Base-by-base conservation (phyloP, 2,329 filamentous ascomycete species). In the Penicillium brasilianum region DNA sequence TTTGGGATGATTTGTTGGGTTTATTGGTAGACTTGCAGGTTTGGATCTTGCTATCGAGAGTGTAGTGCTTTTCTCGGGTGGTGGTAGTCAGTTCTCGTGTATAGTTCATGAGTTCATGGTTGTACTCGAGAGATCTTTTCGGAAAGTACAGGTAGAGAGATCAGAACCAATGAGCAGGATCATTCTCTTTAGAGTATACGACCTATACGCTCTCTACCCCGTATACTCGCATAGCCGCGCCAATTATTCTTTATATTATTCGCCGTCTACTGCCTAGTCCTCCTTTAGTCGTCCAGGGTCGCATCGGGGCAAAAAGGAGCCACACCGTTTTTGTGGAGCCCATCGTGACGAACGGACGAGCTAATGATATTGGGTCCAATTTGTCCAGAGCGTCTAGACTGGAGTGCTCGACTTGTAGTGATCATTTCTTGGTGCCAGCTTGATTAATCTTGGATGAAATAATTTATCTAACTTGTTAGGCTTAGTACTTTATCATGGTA, bases 21-120 rank as follows among this genome's bases (percentile, higher is more conserved):
- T 46, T 48, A 48, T 48, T 48, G 44, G 25, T 9, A 30, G 44
- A 48, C 44, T 48, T 48, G 44, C 44, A 48, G 43, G 4, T 28
- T 46, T n/a, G n/a, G 13, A 28, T 39, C 14, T 39, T 41, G n/a
- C 37, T 41, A n/a, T 41, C 32, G 32, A 13, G 32, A 34, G 32
- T 10, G 8, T 34, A 34, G 30, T 34, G 8, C 2, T 34, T 5
- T 13, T 34, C 32, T 34, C 5, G 32, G 5, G 4, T 28, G 25
- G 32, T 34, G 32, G 32, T 34, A 9, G 30, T 32, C n/a, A n/a
- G 25, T 28, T 3, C 25, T 28, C 6, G 25, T 28, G 25, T 28
- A 28, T 28, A 28, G 25, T 28, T 28, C 25, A 6, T 28, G 25
- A 6, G 25, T 6, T n/a, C n/a, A n/a, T n/a, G n/a, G n/a, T n/a